Percentiles rank a stretch among this genome's conserved stretches.
Evolutionary conservation across 164 flowering plant species (phyloP).

Genomic region (Saururus chinensis): DNA sequence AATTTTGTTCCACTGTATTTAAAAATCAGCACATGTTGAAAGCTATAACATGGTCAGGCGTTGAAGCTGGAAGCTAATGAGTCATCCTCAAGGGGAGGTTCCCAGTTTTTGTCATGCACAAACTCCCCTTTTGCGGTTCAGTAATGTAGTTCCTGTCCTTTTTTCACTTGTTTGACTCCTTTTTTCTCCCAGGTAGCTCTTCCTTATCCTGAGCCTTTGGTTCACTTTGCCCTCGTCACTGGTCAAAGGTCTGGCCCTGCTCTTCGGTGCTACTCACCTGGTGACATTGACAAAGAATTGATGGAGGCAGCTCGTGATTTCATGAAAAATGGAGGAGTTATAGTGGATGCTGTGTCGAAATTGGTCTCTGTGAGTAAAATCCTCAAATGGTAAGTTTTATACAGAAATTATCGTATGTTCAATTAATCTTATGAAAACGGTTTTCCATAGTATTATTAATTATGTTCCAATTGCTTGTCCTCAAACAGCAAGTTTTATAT

Average conservation of each 20-base stretch:
- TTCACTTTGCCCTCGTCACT: conserved; percentile 68
- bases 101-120: not conserved
- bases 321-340: conserved; percentile 53
- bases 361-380: conserved; percentile 41
- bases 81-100: not conserved
- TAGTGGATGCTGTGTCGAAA: conserved; percentile 36
- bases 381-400: conserved; percentile 52
- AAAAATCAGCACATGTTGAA: too few species aligned
- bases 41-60: too few species aligned
- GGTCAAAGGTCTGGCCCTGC: conserved; percentile 78
- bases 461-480: too few species aligned
- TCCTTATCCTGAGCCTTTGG: conserved; percentile 59
- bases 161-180: not conserved
- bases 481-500: too few species aligned
- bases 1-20: too few species aligned
- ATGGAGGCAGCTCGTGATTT: conserved; percentile 60
- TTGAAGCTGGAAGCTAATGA: not conserved
- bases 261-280: conserved; percentile 74
- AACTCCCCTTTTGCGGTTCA: not conserved
- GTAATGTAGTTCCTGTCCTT: not conserved
- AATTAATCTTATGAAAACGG: too few species aligned
- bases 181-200: conserved; percentile 48
- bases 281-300: conserved; percentile 65
- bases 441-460: too few species aligned
- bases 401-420: too few species aligned